phyloP scores from a whole-genome alignment of 2,329 filamentous ascomycete genomes.

The Arthrinium phaeospermum region DNA sequence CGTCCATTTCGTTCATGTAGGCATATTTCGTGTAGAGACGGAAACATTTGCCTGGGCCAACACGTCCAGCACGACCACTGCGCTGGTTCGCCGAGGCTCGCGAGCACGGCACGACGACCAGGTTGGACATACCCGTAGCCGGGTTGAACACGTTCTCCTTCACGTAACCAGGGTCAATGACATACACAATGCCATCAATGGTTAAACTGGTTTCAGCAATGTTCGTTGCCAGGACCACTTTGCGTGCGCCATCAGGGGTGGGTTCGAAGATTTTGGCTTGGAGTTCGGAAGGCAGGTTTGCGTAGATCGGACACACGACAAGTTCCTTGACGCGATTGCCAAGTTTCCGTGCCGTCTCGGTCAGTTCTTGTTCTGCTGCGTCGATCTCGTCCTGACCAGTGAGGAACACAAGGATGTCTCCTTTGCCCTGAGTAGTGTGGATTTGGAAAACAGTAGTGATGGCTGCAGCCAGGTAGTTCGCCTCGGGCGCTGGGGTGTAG shows the following conservation, averaged over 20 bases:
- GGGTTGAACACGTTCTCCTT: slow-evolving; percentile 96
- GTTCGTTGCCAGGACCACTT: slow-evolving; percentile 93
- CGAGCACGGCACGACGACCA: slow-evolving; percentile 90
- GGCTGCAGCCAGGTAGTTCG: slow-evolving; percentile 89
- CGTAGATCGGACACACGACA: slow-evolving; percentile 91
- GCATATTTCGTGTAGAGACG: slow-evolving; percentile 92
- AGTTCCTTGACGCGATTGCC: slow-evolving; percentile 85
- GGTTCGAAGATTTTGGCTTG: slow-evolving; percentile 96
- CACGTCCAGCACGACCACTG: slow-evolving; percentile 89
- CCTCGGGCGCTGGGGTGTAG: slow-evolving; percentile 88
- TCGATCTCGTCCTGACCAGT: slow-evolving; percentile 98
- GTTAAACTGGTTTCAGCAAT: slow-evolving; percentile 96
- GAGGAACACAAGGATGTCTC: slow-evolving; percentile 92
- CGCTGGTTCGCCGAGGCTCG: slow-evolving; percentile 92
- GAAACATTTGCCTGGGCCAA: slow-evolving; percentile 91
- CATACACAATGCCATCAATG: slow-evolving; percentile 94
- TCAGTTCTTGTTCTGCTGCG: slow-evolving; percentile 80
- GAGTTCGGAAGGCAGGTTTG: slow-evolving; percentile 87
- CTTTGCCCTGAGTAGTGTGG: slow-evolving; percentile 81
- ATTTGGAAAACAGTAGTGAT: slow-evolving; percentile 96
- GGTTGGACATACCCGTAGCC: slow-evolving; percentile 87
- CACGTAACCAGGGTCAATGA: slow-evolving; percentile 93
- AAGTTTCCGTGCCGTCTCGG: slow-evolving; percentile 85
- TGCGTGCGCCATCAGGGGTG: slow-evolving; percentile 82
- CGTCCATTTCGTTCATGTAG: slow-evolving; percentile 93